A percentile compares a stretch with the other conserved stretches of the same genome.
These are phyloP conservation scores for Aspergillus melleus DNA, from an alignment of 2,329 filamentous ascomycete species.

Conservation along the genomic window DNA sequence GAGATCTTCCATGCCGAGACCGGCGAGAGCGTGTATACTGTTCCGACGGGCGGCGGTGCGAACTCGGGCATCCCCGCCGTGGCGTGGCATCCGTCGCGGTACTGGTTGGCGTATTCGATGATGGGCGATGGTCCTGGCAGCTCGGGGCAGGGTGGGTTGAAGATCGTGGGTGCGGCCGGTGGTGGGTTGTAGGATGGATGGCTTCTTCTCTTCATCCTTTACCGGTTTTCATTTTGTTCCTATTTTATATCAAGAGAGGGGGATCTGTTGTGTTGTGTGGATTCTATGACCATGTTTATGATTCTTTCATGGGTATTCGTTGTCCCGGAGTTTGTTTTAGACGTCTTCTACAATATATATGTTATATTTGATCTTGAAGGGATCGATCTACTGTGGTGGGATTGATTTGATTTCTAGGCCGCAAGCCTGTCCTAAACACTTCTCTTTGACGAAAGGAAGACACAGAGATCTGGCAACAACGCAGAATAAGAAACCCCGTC, in stretches of 20 bases:
- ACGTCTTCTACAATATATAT: not conserved
- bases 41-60: conserved; percentile 37
- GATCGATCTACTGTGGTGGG: not conserved
- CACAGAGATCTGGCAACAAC: not conserved
- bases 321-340: not conserved
- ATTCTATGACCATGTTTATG: not conserved
- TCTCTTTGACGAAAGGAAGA: not conserved
- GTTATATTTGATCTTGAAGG: not conserved
- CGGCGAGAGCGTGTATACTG: conserved; percentile 49
- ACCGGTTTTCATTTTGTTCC: not conserved
- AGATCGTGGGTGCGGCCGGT: conserved; percentile 50
- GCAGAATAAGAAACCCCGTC: not conserved
- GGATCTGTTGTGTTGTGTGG: not conserved
- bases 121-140: conserved; percentile 43
- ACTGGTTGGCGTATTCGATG: conserved; percentile 51
- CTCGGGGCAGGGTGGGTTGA: conserved; percentile 43
- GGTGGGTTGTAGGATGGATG: conserved; percentile 30
- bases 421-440: not conserved
- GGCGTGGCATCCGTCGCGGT: conserved; percentile 52
- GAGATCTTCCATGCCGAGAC: conserved; percentile 54
- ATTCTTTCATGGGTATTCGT: not conserved
- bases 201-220: not conserved
- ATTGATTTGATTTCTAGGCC: not conserved
- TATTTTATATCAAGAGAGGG: not conserved
- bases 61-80: conserved; percentile 47